Percentiles rank a stretch among this genome's conserved stretches.
phyloP scores from a whole-genome alignment of 306 rosid genomes.

The Prunus padus region DNA sequence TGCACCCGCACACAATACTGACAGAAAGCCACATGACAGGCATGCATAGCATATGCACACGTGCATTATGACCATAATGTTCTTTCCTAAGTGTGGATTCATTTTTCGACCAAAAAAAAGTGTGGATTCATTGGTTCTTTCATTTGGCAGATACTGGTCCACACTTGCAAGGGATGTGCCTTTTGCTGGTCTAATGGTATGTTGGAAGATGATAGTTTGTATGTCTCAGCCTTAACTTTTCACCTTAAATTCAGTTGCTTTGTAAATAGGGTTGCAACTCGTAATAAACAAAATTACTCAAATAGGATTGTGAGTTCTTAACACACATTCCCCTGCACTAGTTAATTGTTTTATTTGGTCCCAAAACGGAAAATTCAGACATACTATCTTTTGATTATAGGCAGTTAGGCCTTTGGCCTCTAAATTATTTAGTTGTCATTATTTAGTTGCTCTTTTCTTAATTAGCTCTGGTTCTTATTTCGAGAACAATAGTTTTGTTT shows the following conservation, averaged over 20 bases:
- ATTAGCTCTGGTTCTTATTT: not conserved
- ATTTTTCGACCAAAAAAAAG: slow-evolving; percentile 9
- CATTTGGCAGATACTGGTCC: slow-evolving; percentile 63
- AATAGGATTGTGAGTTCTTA: not conserved
- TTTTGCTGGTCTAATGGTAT: slow-evolving; percentile 88
- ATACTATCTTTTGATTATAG: not conserved
- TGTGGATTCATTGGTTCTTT: slow-evolving; percentile 30
- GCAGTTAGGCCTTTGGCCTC: not conserved
- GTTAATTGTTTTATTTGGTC: not conserved
- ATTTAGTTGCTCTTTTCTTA: not conserved
- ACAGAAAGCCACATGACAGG: not conserved
- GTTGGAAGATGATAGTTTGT: not conserved
- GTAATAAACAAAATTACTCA: not conserved
- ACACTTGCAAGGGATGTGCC: slow-evolving; percentile 94
- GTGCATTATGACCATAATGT: not conserved
- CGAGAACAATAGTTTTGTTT: not conserved
- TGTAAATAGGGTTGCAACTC: not conserved
- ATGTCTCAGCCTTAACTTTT: not conserved
- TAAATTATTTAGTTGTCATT: slow-evolving; percentile 6
- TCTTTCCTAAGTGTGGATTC: slow-evolving; percentile 16
- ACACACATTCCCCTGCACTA: not conserved
- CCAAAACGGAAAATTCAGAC: not conserved
- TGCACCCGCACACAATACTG: not conserved
- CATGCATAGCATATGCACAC: not conserved
- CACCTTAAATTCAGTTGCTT: slow-evolving; percentile 7